These are phyloP conservation scores for Rhytidiadelphus loreus DNA, from an alignment of 225 moss, liverwort and hornwort species.

Conservation along the genomic window DNA sequence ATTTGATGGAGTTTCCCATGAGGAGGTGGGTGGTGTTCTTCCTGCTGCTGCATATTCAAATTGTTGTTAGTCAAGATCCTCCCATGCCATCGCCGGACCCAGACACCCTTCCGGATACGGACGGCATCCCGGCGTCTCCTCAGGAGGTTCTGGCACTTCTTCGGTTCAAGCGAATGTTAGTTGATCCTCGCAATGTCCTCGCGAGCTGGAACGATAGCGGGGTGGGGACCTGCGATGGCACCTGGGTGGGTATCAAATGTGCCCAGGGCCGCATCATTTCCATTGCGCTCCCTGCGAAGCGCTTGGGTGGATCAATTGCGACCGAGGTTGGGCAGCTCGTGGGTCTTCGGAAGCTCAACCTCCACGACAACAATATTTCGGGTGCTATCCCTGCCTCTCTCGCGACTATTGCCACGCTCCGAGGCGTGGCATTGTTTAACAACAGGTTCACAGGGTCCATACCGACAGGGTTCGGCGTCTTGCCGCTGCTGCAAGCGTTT, in stretches of 20 bases:
- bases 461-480: conserved; percentile 37
- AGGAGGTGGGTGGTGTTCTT: background rate
- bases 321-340: conserved; percentile 26
- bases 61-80: background rate
- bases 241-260: conserved; percentile 47
- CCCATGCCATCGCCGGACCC: background rate
- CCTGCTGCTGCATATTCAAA: background rate
- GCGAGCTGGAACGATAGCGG: conserved; percentile 53
- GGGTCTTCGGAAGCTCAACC: conserved; percentile 33
- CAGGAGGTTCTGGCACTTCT: conserved; percentile 33
- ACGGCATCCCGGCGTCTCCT: conserved; percentile 35
- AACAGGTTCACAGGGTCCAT: conserved; percentile 49
- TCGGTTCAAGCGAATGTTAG: conserved; percentile 11
- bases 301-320: conserved; percentile 22
- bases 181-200: conserved; percentile 16
- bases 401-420: conserved; percentile 4
- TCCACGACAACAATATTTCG: conserved; percentile 34
- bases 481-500: conserved; percentile 45
- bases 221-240: conserved; percentile 31
- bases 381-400: conserved; percentile 19
- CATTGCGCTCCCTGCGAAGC: conserved; percentile 27
- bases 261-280: conserved; percentile 30
- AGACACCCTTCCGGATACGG: conserved; percentile 7
- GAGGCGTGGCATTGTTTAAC: conserved; percentile 43
- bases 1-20: background rate